Evolutionary conservation across 169 alveolate genomes (phyloP).

Genomic region (Eimeria necatrix): DNA sequence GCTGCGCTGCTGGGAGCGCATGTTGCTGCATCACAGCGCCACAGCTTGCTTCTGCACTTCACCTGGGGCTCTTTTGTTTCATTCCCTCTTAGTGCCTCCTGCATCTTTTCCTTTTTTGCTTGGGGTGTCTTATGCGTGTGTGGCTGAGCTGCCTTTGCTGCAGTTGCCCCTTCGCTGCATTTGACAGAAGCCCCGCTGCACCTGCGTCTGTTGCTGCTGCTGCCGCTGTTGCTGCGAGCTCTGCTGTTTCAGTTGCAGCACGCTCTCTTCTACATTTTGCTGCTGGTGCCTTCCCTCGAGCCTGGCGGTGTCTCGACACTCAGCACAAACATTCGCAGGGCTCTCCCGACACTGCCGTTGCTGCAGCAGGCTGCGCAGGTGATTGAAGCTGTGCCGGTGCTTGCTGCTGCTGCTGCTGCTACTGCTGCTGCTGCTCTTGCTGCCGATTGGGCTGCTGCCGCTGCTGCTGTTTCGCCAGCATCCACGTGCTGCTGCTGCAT

Average conservation of each 20-base stretch:
- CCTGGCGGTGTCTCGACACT: background rate
- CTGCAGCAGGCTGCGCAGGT: conserved; percentile 57
- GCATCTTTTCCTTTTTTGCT: background rate
- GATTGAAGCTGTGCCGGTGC: background rate
- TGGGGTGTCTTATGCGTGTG: background rate
- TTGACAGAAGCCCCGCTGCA: background rate
- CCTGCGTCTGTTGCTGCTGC: background rate
- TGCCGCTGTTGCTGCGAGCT: background rate
- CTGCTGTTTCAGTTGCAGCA: background rate
- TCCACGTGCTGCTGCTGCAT: background rate
- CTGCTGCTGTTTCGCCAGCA: background rate
- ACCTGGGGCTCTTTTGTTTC: background rate
- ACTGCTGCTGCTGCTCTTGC: conserved; percentile 8
- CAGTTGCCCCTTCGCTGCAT: background rate
- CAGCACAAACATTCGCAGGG: background rate
- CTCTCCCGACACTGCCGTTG: conserved; percentile 39
- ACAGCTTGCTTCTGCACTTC: too few relatives aligned
- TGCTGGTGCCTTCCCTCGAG: background rate
- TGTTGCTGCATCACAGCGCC: too few relatives aligned
- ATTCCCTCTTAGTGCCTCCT: background rate
- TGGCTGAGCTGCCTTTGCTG: background rate
- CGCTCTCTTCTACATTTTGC: background rate
- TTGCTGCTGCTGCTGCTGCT: conserved; percentile 52
- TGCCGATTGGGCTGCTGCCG: background rate
- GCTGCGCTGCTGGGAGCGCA: too few relatives aligned